A percentile compares a stretch with the other conserved stretches of the same genome.
Evolutionary conservation across 768 basidiomycete genomes (phyloP).

Genomic region (Collybia mongolica): DNA sequence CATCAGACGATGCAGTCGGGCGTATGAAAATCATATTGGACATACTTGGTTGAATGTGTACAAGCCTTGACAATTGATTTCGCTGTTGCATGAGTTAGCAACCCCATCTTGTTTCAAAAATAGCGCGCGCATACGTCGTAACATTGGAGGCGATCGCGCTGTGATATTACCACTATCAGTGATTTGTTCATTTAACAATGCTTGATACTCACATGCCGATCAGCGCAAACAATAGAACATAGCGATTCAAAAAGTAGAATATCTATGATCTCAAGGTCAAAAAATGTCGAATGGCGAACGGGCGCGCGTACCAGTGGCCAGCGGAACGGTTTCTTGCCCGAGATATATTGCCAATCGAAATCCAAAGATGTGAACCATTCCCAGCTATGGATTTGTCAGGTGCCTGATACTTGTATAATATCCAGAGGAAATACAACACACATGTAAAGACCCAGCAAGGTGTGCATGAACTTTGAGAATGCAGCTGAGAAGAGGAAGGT

Average conservation of each 20-base stretch:
- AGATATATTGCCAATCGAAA: conserved; percentile 65
- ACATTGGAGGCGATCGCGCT: conserved; percentile 62
- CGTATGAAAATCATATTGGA: neutral
- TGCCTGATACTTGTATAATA: conserved; percentile 2
- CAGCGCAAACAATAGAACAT: conserved; percentile 61
- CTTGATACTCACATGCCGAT: conserved; percentile 59
- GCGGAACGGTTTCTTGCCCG: conserved; percentile 53
- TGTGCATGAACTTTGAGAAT: conserved; percentile 59
- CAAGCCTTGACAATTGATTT: conserved; percentile 62
- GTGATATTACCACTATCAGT: neutral
- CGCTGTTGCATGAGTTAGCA: conserved; percentile 22
- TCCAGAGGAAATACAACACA: conserved; percentile 22
- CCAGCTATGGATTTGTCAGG: conserved; percentile 44
- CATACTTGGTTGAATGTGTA: conserved; percentile 66
- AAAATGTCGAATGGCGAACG: neutral
- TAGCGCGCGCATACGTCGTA: conserved; percentile 34
- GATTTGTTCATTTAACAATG: conserved; percentile 2
- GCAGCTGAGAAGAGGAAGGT: conserved; percentile 26
- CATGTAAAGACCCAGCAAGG: conserved; percentile 60
- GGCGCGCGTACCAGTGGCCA: conserved; percentile 60
- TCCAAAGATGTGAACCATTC: conserved; percentile 61
- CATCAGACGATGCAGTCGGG: neutral
- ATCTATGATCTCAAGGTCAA: conserved; percentile 31
- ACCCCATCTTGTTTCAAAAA: neutral
- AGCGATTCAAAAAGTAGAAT: conserved; percentile 72